Conservation (phyloP, 352 stramenopile genomes). For the Globisporangium iwayamae region DNA sequence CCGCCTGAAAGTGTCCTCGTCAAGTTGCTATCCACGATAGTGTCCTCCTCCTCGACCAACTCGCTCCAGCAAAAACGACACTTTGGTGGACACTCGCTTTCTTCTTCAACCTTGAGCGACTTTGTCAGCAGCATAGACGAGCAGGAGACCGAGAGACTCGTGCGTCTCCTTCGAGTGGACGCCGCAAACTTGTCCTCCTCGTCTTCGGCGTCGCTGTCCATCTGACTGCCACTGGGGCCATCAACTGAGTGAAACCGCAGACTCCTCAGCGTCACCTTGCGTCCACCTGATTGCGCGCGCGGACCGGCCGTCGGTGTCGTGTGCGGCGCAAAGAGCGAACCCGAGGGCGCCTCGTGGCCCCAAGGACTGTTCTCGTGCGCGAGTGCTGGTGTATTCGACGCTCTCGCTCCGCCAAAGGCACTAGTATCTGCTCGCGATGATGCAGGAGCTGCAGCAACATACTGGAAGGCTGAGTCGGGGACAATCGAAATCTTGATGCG, state of each 20-base stretch:
- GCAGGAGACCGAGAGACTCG: slow-evolving; percentile 2
- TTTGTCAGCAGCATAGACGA: background rate
- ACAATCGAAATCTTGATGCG: slow-evolving; percentile 16
- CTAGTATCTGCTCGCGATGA: background rate
- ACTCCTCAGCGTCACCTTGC: slow-evolving; percentile 6
- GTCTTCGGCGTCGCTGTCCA: background rate
- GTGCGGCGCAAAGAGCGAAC: slow-evolving; percentile 10
- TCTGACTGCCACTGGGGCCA: background rate
- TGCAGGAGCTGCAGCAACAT: background rate
- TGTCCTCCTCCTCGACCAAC: background rate
- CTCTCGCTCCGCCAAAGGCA: background rate
- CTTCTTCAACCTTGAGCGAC: background rate
- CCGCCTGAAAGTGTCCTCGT: background rate
- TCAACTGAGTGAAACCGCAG: slow-evolving; percentile 5
- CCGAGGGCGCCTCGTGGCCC: background rate
- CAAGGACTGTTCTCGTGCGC: slow-evolving; percentile 10
- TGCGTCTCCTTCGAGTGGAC: background rate
- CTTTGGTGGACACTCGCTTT: background rate
- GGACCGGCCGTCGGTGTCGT: slow-evolving; percentile 9
- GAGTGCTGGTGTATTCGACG: slow-evolving; percentile 3
- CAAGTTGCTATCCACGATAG: background rate
- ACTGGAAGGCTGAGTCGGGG: background rate
- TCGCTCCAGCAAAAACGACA: slow-evolving; percentile 7
- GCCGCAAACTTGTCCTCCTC: background rate
- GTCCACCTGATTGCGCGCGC: background rate